phyloP scores from a whole-genome alignment of 2,329 filamentous ascomycete genomes.

The Dactylellina haptotyla region DNA sequence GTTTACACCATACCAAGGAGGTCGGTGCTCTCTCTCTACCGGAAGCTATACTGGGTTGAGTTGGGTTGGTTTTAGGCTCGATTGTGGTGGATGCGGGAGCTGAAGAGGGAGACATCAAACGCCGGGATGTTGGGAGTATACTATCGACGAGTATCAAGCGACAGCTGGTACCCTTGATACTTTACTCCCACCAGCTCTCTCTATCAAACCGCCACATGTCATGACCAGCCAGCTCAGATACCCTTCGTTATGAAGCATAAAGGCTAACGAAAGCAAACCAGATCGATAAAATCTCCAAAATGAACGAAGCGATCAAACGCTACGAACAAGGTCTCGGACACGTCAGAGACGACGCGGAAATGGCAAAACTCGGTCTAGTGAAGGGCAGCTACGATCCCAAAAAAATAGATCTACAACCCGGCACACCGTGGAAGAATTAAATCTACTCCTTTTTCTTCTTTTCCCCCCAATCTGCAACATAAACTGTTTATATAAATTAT shows the following conservation, averaged over 20 bases:
- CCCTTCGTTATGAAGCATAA: too few species aligned
- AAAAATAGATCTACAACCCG: conserved; percentile 27
- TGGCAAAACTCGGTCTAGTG: conserved; percentile 37
- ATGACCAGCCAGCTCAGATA: too few species aligned
- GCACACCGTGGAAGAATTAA: conserved; percentile 33
- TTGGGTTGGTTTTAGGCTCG: neutral
- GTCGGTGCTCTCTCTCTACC: conserved; percentile 66
- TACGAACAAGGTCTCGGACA: conserved; percentile 45
- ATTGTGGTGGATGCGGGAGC: neutral
- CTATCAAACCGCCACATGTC: too few species aligned
- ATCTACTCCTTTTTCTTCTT: neutral
- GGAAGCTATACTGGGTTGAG: neutral
- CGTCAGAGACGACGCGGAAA: conserved; percentile 22
- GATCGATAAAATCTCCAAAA: conserved; percentile 37
- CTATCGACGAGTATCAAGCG: too few species aligned
- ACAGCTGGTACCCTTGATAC: too few species aligned
- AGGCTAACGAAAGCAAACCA: neutral
- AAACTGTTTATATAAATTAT: neutral
- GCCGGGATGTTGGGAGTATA: too few species aligned
- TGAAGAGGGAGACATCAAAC: too few species aligned
- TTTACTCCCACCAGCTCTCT: too few species aligned
- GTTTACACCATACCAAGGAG: conserved; percentile 98
- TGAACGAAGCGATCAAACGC: conserved; percentile 46
- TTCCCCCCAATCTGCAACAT: neutral
- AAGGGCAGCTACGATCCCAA: conserved; percentile 42